phyloP scores from a whole-genome alignment of 371 early-diverging fungal species.

The Catenaria anguillulae region DNA sequence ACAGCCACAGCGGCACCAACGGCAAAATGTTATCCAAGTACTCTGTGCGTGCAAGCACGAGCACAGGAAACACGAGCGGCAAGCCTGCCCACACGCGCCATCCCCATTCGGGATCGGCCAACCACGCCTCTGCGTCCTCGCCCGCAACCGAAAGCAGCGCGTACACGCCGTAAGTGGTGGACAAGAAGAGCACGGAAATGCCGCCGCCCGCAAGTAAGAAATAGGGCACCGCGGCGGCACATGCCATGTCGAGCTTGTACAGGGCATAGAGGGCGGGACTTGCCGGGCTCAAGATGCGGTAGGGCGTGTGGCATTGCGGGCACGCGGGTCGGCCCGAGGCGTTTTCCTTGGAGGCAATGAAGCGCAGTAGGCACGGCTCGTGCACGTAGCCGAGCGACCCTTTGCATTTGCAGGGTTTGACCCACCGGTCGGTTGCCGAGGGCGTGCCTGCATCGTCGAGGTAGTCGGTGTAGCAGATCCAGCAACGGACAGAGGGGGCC shows the following conservation, averaged over 20 bases:
- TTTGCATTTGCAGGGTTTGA: not conserved
- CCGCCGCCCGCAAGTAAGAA: not conserved
- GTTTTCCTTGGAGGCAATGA: not conserved
- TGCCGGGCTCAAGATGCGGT: not conserved
- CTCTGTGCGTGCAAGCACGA: not conserved
- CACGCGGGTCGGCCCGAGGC: not conserved
- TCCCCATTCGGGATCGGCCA: not conserved
- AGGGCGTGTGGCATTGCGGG: not conserved
- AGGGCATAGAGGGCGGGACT: not conserved
- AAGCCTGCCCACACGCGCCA: slow-evolving; percentile 1
- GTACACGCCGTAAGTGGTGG: not conserved
- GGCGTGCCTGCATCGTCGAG: not conserved
- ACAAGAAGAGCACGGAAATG: not conserved
- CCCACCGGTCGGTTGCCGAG: not conserved
- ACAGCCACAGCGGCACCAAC: not conserved
- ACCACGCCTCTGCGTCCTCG: not conserved
- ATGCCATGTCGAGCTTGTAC: not conserved
- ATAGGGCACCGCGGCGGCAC: not conserved
- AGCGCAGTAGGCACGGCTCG: not conserved
- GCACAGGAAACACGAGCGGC: not conserved
- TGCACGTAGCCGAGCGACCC: not conserved
- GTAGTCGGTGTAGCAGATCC: slow-evolving; percentile 1
- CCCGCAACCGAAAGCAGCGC: not conserved
- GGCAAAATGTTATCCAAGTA: not conserved
- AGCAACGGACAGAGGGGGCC: not conserved